Conservation (phyloP, 1,284 basidiomycete genomes). For the Irpex sp. region DNA sequence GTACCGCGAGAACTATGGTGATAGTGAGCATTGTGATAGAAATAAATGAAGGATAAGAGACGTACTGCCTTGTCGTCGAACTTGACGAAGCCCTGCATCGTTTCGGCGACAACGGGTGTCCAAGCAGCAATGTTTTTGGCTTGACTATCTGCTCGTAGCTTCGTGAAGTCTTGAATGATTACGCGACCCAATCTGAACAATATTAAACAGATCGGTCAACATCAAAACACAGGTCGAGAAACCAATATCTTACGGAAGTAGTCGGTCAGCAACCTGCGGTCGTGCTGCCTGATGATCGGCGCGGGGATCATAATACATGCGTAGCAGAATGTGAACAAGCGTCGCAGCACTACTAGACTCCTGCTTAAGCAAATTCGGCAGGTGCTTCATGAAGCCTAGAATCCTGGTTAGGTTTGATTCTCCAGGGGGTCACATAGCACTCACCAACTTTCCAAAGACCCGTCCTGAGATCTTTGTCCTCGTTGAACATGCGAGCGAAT, state of each 20-base stretch:
- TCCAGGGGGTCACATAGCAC: slow-evolving; percentile 27
- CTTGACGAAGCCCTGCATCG: slow-evolving; percentile 83
- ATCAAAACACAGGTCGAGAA: not conserved
- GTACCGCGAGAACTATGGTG: slow-evolving; percentile 71
- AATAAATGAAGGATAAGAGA: slow-evolving; percentile 14
- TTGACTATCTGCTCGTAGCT: slow-evolving; percentile 87
- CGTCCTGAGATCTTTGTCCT: slow-evolving; percentile 95
- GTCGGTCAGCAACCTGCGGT: slow-evolving; percentile 79
- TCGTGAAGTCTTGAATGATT: slow-evolving; percentile 88
- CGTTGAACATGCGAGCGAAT: slow-evolving; percentile 96
- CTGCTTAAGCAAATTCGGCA: slow-evolving; percentile 97
- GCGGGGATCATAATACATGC: slow-evolving; percentile 93
- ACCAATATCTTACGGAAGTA: slow-evolving; percentile 73
- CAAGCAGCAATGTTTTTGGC: slow-evolving; percentile 95
- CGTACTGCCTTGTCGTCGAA: slow-evolving; percentile 88
- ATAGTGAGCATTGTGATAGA: slow-evolving; percentile 8
- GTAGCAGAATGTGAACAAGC: slow-evolving; percentile 84
- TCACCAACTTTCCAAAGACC: slow-evolving; percentile 98
- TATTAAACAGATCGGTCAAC: slow-evolving; percentile 5
- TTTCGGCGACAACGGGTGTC: slow-evolving; percentile 96
- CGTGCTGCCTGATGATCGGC: slow-evolving; percentile 78
- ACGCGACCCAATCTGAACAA: slow-evolving; percentile 75
- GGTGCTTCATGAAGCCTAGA: slow-evolving; percentile 97
- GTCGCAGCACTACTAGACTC: slow-evolving; percentile 97
- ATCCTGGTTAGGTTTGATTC: not conserved